Percentiles rank a stretch among this genome's conserved stretches.
These are phyloP conservation scores for Amanita pallidorosea DNA, from an alignment of 768 basidiomycete species.

Conservation along the genomic window DNA sequence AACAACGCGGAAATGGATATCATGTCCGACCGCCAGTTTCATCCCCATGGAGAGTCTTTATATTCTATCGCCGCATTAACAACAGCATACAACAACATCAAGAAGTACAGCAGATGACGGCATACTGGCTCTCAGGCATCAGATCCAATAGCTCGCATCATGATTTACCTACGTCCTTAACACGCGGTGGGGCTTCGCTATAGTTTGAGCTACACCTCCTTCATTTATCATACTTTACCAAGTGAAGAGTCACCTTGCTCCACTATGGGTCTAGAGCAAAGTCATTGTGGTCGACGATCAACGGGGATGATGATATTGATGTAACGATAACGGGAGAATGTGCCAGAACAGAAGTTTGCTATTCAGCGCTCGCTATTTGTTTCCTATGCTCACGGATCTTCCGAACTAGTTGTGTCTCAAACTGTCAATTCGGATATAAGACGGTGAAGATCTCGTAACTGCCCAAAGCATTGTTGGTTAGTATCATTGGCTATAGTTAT, in stretches of 20 bases:
- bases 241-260: too few relatives aligned
- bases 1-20: too few relatives aligned
- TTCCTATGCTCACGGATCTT: background rate
- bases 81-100: background rate
- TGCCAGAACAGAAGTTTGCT: background rate
- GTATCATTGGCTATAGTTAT: background rate
- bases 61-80: too few relatives aligned
- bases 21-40: too few relatives aligned
- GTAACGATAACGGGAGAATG: background rate
- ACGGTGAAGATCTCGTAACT: background rate
- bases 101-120: background rate
- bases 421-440: background rate
- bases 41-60: too few relatives aligned
- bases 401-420: background rate
- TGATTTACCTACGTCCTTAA: background rate
- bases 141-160: background rate
- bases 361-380: background rate
- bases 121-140: background rate
- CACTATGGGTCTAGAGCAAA: background rate
- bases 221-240: background rate
- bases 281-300: background rate
- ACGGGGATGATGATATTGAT: background rate
- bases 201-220: background rate
- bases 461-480: background rate
- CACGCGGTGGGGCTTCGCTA: background rate